phyloP scores from a whole-genome alignment of 371 early-diverging fungal genomes.

The Capniomyces stellatus region DNA sequence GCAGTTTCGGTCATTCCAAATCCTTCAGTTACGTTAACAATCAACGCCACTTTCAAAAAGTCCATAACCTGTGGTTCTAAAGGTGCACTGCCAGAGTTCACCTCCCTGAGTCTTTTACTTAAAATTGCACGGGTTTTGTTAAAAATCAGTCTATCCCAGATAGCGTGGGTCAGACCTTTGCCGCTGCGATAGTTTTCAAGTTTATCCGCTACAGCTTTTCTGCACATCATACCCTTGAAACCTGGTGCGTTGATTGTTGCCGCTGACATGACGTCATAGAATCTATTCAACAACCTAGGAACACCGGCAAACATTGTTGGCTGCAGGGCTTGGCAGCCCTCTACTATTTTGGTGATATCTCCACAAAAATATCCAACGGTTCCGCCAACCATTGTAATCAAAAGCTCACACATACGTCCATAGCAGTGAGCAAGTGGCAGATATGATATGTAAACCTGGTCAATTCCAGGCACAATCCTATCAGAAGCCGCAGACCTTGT shows the following conservation, averaged over 20 bases:
- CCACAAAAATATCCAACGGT: constrained; percentile 70
- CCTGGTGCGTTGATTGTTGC: constrained; percentile 44
- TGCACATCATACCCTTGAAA: constrained; percentile 42
- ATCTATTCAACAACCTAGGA: constrained; percentile 78
- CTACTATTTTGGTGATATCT: constrained; percentile 48
- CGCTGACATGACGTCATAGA: constrained; percentile 59
- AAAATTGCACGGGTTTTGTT: constrained; percentile 62
- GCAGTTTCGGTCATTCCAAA: constrained; percentile 90
- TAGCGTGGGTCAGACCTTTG: constrained; percentile 38
- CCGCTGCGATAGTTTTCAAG: constrained; percentile 34
- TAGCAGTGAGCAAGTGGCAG: constrained; percentile 81
- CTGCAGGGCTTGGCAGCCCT: constrained; percentile 57
- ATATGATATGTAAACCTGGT: constrained; percentile 31
- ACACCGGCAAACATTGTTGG: constrained; percentile 81
- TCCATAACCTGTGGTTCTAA: constrained; percentile 66
- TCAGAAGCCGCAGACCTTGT: neutral
- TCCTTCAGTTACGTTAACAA: constrained; percentile 69
- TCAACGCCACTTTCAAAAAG: constrained; percentile 76
- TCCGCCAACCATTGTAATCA: constrained; percentile 31
- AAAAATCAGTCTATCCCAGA: constrained; percentile 91
- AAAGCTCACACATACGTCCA: constrained; percentile 45
- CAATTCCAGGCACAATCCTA: neutral
- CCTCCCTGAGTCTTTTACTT: constrained; percentile 72
- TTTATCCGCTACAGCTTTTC: constrained; percentile 38
- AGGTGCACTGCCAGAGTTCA: constrained; percentile 79